Percentiles rank a stretch among this genome's conserved stretches.
These are phyloP conservation scores for Strigomonas culicis DNA, from an alignment of 208 protist species.

Conservation along the genomic window DNA sequence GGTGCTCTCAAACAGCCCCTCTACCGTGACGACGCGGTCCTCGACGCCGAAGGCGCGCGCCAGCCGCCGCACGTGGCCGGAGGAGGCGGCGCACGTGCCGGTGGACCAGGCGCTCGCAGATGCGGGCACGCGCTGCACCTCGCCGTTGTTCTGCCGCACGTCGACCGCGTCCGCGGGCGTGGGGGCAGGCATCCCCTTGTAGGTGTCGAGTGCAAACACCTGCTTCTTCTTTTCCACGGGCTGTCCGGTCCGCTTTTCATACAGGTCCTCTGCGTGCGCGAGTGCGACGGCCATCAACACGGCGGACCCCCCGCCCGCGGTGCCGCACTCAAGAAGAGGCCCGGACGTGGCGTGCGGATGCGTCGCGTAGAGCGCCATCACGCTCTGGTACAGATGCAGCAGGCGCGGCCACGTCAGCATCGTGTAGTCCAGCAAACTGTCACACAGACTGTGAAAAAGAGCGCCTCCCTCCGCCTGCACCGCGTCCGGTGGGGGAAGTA, in stretches of 20 bases:
- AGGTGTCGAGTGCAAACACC: slow-evolving; percentile 73
- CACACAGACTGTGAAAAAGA: slow-evolving; percentile 67
- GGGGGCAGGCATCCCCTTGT: slow-evolving; percentile 64
- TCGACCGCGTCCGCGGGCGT: slow-evolving; percentile 25
- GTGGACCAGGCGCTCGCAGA: slow-evolving; percentile 45
- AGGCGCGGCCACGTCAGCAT: slow-evolving; percentile 81
- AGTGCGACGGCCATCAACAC: slow-evolving; percentile 66
- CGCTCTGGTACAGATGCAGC: slow-evolving; percentile 38
- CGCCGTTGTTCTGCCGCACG: background rate
- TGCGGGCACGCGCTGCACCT: background rate
- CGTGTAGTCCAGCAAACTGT: slow-evolving; percentile 65
- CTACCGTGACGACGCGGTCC: slow-evolving; percentile 39
- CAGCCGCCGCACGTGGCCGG: slow-evolving; percentile 33
- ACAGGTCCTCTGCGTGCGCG: slow-evolving; percentile 18
- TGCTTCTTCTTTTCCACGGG: background rate
- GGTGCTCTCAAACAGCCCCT: slow-evolving; percentile 48
- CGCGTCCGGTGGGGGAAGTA: slow-evolving; percentile 46
- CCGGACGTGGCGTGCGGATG: slow-evolving; percentile 1
- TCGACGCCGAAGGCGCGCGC: slow-evolving; percentile 60
- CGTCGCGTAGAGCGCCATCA: slow-evolving; percentile 13
- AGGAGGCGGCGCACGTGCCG: slow-evolving; percentile 53
- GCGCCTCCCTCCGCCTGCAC: slow-evolving; percentile 33
- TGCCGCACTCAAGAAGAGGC: slow-evolving; percentile 73
- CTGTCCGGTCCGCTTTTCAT: slow-evolving; percentile 9
- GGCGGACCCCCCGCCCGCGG: slow-evolving; percentile 55